Evolutionary conservation across 495 filamentous ascomycete genomes (phyloP).

Genomic region (Pyrenopolyporus hunteri): DNA sequence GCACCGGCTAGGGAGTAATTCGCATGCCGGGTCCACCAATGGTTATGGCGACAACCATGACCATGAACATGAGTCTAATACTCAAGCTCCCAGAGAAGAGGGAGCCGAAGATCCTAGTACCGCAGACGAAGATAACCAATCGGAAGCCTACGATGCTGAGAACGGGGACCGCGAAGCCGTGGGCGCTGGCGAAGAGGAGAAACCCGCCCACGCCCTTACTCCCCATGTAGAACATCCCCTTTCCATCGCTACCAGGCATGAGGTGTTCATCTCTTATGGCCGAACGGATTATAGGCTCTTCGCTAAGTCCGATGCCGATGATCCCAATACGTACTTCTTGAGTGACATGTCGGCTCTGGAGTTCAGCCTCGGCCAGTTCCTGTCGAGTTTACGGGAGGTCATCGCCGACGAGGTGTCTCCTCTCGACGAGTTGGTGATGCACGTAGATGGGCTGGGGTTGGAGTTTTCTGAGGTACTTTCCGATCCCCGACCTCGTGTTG

Average conservation of each 20-base stretch:
- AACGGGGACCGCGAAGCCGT: not conserved
- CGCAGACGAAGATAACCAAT: slow-evolving; percentile 11
- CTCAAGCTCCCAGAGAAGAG: slow-evolving; percentile 27
- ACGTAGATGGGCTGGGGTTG: slow-evolving; percentile 70
- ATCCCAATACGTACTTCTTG: slow-evolving; percentile 75
- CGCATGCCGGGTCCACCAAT: slow-evolving; percentile 43
- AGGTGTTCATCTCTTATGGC: slow-evolving; percentile 62
- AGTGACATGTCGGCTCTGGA: slow-evolving; percentile 67
- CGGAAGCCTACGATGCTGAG: slow-evolving; percentile 3
- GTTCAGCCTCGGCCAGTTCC: slow-evolving; percentile 62
- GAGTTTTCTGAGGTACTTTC: slow-evolving; percentile 74
- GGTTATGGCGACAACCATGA: no score
- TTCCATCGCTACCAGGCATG: slow-evolving; percentile 33
- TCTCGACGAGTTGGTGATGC: slow-evolving; percentile 72
- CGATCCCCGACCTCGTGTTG: not conserved
- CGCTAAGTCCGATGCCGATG: slow-evolving; percentile 66
- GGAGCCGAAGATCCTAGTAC: slow-evolving; percentile 13
- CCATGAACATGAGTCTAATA: slow-evolving; percentile 28
- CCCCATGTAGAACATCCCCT: slow-evolving; percentile 29
- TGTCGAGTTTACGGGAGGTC: slow-evolving; percentile 68
- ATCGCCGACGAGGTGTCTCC: slow-evolving; percentile 69
- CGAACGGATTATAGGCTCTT: slow-evolving; percentile 74
- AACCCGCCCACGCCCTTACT: not conserved
- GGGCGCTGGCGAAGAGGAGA: slow-evolving; percentile 3
- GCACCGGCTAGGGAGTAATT: slow-evolving; percentile 49